phyloP scores from a whole-genome alignment of 2,329 filamentous ascomycete species.

The Neoscytalidium dimidiatum region DNA sequence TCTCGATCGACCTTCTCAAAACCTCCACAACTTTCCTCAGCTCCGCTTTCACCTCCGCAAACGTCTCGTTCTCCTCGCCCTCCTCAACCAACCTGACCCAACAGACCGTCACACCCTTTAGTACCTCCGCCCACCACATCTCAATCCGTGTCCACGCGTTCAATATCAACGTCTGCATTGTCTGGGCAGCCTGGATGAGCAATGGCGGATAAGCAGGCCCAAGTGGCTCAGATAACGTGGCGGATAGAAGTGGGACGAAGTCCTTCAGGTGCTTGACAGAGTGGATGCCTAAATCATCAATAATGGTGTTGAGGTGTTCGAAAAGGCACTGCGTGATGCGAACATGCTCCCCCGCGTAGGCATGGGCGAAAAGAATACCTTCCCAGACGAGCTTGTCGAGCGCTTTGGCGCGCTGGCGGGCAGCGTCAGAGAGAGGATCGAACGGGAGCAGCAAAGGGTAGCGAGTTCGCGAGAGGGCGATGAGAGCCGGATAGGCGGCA shows the following conservation, averaged over 20 bases:
- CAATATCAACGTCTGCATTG: conserved; percentile 60
- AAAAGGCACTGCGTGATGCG: conserved; percentile 60
- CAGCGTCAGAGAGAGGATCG: conserved; percentile 20
- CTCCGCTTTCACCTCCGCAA: conserved; percentile 22
- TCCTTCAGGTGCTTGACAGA: conserved; percentile 70
- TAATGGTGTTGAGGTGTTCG: conserved; percentile 49
- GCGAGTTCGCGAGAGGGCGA: conserved; percentile 55
- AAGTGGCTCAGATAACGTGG: conserved; percentile 70
- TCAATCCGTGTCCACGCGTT: conserved; percentile 71
- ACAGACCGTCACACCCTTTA: conserved; percentile 56
- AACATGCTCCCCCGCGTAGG: conserved; percentile 61
- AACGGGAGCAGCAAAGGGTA: conserved; percentile 35
- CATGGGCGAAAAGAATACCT: conserved; percentile 47
- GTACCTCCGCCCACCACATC: conserved; percentile 63
- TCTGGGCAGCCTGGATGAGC: conserved; percentile 54
- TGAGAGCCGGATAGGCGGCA: conserved; percentile 67
- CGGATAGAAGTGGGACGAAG: conserved; percentile 66
- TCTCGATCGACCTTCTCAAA: conserved; percentile 29
- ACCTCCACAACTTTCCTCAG: conserved; percentile 55
- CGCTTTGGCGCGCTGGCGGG: conserved; percentile 34
- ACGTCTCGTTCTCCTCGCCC: conserved; percentile 23
- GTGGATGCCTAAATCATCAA: conserved; percentile 62
- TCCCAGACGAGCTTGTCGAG: conserved; percentile 49
- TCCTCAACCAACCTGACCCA: conserved; percentile 31
- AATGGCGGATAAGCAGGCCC: conserved; percentile 56